A percentile compares a stretch with the other conserved stretches of the same genome.
Conservation (phyloP, 306 rosid species). For the Comarum palustre region DNA sequence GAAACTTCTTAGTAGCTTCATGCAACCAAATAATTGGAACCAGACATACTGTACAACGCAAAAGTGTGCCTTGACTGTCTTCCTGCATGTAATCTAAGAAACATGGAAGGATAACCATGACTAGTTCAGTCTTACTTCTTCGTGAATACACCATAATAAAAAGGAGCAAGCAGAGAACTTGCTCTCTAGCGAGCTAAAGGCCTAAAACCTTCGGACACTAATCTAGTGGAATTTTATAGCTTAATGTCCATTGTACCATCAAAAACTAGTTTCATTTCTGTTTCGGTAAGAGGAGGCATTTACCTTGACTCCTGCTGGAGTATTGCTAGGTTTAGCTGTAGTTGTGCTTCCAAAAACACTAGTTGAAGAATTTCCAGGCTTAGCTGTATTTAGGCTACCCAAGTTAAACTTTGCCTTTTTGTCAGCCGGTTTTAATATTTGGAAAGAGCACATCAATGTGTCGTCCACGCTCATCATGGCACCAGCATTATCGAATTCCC, state of each 20-base stretch:
- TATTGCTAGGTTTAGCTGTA: conserved; percentile 31
- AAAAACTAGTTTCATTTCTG: background rate
- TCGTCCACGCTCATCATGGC: conserved; percentile 99
- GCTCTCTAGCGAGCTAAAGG: conserved; percentile 1
- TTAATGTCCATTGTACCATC: background rate
- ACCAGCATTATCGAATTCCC: conserved; percentile 93
- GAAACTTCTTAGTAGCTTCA: background rate
- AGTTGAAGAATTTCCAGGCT: conserved; percentile 66
- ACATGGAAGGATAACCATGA: background rate
- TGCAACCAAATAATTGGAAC: background rate
- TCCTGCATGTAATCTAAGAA: background rate
- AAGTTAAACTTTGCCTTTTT: conserved; percentile 50
- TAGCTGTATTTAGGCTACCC: conserved; percentile 60
- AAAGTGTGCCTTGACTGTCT: background rate
- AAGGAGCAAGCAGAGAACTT: background rate
- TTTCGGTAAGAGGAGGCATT: background rate
- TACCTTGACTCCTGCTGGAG: conserved; percentile 47
- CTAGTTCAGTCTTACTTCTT: background rate
- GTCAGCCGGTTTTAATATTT: conserved; percentile 84
- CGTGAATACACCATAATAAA: background rate
- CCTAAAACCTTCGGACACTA: background rate
- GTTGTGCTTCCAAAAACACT: conserved; percentile 40
- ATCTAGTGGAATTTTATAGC: background rate
- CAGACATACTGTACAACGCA: background rate
- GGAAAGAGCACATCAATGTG: conserved; percentile 94